These are phyloP conservation scores for Fusarium agapanthi DNA, from an alignment of 2,329 filamentous ascomycete species.

Conservation along the genomic window DNA sequence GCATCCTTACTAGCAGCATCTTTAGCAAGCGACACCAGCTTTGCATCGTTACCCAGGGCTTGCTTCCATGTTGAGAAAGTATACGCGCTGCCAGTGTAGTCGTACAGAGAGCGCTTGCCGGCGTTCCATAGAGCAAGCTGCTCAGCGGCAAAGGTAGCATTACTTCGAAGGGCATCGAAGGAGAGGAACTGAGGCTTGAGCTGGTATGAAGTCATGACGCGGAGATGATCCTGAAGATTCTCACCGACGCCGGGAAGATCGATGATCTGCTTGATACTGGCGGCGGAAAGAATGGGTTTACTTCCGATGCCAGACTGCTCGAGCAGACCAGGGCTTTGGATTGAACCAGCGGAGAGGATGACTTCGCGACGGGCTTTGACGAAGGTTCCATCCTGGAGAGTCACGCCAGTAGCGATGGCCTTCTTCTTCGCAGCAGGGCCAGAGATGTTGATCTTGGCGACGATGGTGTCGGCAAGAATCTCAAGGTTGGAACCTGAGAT, in stretches of 20 bases:
- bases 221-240: conserved; percentile 49
- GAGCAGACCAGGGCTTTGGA: conserved; percentile 65
- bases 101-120: conserved; percentile 30
- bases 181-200: conserved; percentile 31
- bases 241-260: conserved; percentile 66
- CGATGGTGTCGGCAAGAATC: conserved; percentile 30
- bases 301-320: conserved; percentile 66
- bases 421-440: conserved; percentile 30
- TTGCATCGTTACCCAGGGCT: conserved; percentile 19
- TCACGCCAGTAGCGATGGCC: conserved; percentile 28
- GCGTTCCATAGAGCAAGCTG: conserved; percentile 33
- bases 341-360: conserved; percentile 54
- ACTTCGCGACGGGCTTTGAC: conserved; percentile 29
- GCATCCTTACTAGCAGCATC: conserved; percentile 41
- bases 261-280: conserved; percentile 57
- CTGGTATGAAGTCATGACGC: conserved; percentile 47
- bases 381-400: conserved; percentile 15
- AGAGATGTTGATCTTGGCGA: conserved; percentile 30
- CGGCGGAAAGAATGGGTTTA: conserved; percentile 54
- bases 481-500: conserved; percentile 52
- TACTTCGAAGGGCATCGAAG: conserved; percentile 30
- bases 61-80: conserved; percentile 36
- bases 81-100: conserved; percentile 33
- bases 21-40: conserved; percentile 17
- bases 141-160: conserved; percentile 22